These are phyloP conservation scores for Microsporum audouinii DNA, from an alignment of 2,329 filamentous ascomycete species.

Conservation along the genomic window DNA sequence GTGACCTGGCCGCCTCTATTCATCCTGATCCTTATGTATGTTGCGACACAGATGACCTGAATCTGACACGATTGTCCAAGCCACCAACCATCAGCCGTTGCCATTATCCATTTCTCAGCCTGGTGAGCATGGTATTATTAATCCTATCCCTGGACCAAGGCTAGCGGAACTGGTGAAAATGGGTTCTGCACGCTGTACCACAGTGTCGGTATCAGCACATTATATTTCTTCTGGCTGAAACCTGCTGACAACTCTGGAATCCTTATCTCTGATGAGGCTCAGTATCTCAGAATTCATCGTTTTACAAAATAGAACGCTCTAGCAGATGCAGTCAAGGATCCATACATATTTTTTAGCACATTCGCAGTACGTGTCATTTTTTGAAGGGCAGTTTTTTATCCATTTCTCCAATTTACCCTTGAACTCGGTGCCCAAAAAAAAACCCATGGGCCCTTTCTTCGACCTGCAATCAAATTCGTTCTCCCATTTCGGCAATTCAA, in stretches of 20 bases:
- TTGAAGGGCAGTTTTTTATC: background rate
- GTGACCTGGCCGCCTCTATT: background rate
- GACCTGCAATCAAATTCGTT: background rate
- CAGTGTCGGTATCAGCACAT: background rate
- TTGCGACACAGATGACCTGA: background rate
- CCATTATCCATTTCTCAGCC: background rate
- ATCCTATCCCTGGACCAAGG: background rate
- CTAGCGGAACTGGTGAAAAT: background rate
- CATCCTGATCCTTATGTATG: background rate
- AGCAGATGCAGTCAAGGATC: background rate
- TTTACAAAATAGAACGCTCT: background rate
- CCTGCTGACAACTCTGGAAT: background rate
- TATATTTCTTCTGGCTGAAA: background rate
- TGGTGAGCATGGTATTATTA: background rate
- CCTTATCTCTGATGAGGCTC: background rate
- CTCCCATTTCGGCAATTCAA: conserved; percentile 1
- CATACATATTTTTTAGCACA: background rate
- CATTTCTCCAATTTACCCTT: background rate
- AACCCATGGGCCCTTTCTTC: background rate
- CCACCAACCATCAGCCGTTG: background rate
- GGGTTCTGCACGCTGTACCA: background rate
- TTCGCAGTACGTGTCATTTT: background rate
- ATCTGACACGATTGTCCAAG: background rate
- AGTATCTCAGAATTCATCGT: background rate
- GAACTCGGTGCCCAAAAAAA: background rate